These are phyloP conservation scores for Pascua sp. DNA, from an alignment of 1,284 basidiomycete genomes.

Conservation along the genomic window DNA sequence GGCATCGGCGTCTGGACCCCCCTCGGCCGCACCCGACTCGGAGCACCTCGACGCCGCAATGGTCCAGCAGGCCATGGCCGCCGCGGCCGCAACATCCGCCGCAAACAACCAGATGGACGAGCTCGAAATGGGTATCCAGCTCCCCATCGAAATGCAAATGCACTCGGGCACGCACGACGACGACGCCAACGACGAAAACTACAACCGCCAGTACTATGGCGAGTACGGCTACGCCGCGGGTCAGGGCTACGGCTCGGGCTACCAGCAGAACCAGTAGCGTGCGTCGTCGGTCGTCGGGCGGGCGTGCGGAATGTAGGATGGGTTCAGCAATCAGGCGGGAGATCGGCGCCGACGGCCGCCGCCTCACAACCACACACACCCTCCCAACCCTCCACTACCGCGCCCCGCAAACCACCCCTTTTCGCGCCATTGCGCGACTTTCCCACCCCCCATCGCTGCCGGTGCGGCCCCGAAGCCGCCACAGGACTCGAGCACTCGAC, in stretches of 20 bases:
- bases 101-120: slow-evolving; percentile 43
- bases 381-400: neutral
- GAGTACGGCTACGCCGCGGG: neutral
- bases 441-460: no score
- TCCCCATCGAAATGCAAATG: slow-evolving; percentile 49
- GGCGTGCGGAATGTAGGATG: neutral
- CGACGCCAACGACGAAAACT: slow-evolving; percentile 14
- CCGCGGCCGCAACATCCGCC: slow-evolving; percentile 21
- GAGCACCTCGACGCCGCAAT: slow-evolving; percentile 35
- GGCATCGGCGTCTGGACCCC: neutral
- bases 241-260: slow-evolving; percentile 5
- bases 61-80: slow-evolving; percentile 46
- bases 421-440: no score
- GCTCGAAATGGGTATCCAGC: slow-evolving; percentile 46
- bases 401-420: no score
- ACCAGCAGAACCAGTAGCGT: slow-evolving; percentile 6
- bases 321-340: no score
- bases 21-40: neutral
- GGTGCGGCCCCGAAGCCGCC: no score
- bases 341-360: neutral
- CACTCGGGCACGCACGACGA: slow-evolving; percentile 35
- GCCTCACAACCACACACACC: neutral
- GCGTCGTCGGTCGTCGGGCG: neutral
- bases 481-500: no score
- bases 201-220: slow-evolving; percentile 5